Conservation (phyloP, 1,284 basidiomycete genomes). For the Cryptococcus depauperatus region DNA sequence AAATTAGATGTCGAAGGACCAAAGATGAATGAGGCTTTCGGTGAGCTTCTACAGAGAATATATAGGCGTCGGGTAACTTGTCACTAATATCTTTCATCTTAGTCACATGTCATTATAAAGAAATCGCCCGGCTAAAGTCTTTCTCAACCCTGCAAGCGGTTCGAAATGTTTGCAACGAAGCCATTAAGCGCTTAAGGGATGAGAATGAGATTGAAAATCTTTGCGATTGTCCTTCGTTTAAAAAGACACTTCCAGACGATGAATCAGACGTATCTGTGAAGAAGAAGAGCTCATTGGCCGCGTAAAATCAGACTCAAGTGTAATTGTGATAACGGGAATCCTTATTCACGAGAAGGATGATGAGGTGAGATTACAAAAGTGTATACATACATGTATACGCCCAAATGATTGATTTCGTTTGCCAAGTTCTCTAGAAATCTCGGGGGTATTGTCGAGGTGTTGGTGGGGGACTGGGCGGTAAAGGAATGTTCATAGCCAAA, state of each 20-base stretch:
- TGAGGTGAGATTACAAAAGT: no score
- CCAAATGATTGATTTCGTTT: no score
- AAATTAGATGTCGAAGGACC: slow-evolving; percentile 3
- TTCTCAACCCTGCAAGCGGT: slow-evolving; percentile 14
- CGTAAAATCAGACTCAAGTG: no score
- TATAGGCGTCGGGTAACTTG: background rate
- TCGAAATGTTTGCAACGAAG: slow-evolving; percentile 20
- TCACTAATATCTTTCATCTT: background rate
- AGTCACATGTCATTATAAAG: slow-evolving; percentile 17
- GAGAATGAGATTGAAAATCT: slow-evolving; percentile 6
- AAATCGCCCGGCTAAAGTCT: slow-evolving; percentile 11
- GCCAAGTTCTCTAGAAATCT: no score
- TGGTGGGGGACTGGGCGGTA: slow-evolving; percentile 25
- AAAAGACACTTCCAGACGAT: background rate
- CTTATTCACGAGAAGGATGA: no score
- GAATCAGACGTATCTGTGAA: no score
- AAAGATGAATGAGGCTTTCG: background rate
- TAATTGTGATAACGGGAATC: no score
- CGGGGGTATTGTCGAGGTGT: slow-evolving; percentile 9
- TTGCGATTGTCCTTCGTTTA: slow-evolving; percentile 10
- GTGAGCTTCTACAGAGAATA: background rate
- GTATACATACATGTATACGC: no score
- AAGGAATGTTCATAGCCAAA: slow-evolving; percentile 15
- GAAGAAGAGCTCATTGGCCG: no score
- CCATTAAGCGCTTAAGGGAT: slow-evolving; percentile 10